A percentile compares a stretch with the other conserved stretches of the same genome.
Evolutionary conservation across 768 basidiomycete species (phyloP).

Genomic region (Royoungia palumana): DNA sequence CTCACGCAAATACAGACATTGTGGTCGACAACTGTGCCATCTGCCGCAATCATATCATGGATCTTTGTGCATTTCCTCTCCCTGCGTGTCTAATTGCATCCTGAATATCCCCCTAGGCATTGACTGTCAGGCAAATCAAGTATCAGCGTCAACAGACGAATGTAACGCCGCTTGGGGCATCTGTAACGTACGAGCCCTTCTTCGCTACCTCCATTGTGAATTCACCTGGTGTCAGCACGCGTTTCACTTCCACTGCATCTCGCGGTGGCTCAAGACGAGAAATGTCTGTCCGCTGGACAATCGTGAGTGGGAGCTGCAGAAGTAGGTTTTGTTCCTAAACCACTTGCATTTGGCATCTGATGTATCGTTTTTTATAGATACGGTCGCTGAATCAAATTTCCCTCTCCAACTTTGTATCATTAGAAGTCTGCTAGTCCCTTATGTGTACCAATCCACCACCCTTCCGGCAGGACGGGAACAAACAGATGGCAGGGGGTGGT

Average conservation of each 20-base stretch:
- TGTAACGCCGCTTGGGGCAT: conserved; percentile 99
- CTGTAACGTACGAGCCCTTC: conserved; percentile 67
- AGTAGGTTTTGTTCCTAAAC: conserved; percentile 50
- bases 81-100: conserved; percentile 1
- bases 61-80: conserved; percentile 71
- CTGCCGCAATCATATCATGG: conserved; percentile 99
- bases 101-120: conserved; percentile 61
- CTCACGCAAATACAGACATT: conserved; percentile 60
- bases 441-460: conserved; percentile 12
- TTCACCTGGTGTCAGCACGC: conserved; percentile 63
- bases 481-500: not conserved
- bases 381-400: conserved; percentile 34
- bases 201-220: not conserved
- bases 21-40: conserved; percentile 99
- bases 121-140: conserved; percentile 99
- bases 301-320: conserved; percentile 95
- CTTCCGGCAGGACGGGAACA: not conserved
- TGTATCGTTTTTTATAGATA: conserved; percentile 31
- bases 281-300: conserved; percentile 95
- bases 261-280: conserved; percentile 97
- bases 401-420: conserved; percentile 14
- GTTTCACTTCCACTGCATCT: conserved; percentile 99
- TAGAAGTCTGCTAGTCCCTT: conserved; percentile 7
- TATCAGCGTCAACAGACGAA: conserved; percentile 93
- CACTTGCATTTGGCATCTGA: not conserved